These are phyloP conservation scores for Baorangia bicolor DNA, from an alignment of 768 basidiomycete species.

Conservation along the genomic window DNA sequence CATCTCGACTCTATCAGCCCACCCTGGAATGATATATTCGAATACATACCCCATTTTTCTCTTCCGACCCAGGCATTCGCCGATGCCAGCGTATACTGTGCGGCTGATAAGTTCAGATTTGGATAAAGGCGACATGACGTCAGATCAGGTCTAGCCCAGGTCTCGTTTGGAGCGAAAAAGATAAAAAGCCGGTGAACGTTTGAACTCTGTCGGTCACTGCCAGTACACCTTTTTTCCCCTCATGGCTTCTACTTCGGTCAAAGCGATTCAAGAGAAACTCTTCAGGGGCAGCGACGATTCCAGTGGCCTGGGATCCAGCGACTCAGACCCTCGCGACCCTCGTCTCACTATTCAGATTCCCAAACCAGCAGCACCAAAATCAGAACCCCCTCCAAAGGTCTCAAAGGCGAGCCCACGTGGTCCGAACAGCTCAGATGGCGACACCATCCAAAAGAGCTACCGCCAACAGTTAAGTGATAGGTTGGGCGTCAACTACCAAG, in stretches of 20 bases:
- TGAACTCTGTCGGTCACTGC: neutral
- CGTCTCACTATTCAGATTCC: slow-evolving; percentile 73
- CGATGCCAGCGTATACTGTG: neutral
- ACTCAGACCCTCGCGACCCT: slow-evolving; percentile 30
- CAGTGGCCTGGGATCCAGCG: slow-evolving; percentile 17
- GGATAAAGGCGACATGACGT: slow-evolving; percentile 20
- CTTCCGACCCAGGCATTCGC: neutral
- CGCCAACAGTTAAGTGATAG: slow-evolving; percentile 63
- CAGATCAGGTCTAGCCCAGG: slow-evolving; percentile 11
- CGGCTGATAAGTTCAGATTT: slow-evolving; percentile 7
- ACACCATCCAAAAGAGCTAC: slow-evolving; percentile 38
- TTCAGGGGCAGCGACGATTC: slow-evolving; percentile 48
- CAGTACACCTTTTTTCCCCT: slow-evolving; percentile 7
- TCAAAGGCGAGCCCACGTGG: slow-evolving; percentile 37
- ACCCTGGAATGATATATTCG: slow-evolving; percentile 14
- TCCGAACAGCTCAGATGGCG: slow-evolving; percentile 2
- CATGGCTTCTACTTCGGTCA: slow-evolving; percentile 49
- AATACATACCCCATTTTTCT: slow-evolving; percentile 23
- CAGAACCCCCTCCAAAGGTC: slow-evolving; percentile 44
- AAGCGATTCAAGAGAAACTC: slow-evolving; percentile 72
- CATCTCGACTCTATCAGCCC: slow-evolving; percentile 8
- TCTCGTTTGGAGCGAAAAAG: neutral
- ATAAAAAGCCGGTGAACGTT: slow-evolving; percentile 13
- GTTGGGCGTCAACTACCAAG: slow-evolving; percentile 72
- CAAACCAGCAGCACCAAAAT: slow-evolving; percentile 38